Evolutionary conservation across 75 land plant genomes (phyloP).

Genomic region (Pseudotsuga menziesii): DNA sequence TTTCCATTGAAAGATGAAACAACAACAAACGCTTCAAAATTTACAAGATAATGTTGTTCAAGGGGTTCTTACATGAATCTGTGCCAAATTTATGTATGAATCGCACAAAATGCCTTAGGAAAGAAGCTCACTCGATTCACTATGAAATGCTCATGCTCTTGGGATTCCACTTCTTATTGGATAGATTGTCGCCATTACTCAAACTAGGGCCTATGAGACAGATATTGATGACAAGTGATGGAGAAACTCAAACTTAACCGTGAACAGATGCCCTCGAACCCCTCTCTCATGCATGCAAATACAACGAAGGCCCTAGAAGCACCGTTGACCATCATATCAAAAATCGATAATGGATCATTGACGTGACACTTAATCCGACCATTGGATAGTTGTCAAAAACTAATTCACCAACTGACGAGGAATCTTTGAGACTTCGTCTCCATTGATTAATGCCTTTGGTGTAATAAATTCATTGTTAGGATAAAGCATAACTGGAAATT

Average conservation of each 20-base stretch:
- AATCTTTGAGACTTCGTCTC: no score
- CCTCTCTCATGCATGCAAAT: background rate
- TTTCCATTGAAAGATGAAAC: background rate
- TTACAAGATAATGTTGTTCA: no score
- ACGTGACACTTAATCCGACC: background rate
- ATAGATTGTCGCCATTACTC: background rate
- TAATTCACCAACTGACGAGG: no score
- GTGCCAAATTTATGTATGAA: background rate
- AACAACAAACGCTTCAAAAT: no score
- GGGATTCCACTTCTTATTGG: no score
- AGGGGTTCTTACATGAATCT: no score
- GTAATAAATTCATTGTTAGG: no score
- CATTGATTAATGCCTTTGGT: no score
- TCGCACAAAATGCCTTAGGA: no score
- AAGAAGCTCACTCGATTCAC: background rate
- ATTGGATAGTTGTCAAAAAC: no score
- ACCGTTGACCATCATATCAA: background rate
- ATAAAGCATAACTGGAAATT: no score
- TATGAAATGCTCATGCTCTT: no score
- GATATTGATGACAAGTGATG: background rate
- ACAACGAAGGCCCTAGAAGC: background rate
- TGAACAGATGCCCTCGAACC: background rate
- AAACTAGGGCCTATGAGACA: background rate
- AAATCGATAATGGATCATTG: background rate
- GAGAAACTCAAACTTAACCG: constrained; percentile 7